Evolutionary conservation across 495 filamentous ascomycete genomes (phyloP).

Genomic region (Lindgomyces ingoldianus): DNA sequence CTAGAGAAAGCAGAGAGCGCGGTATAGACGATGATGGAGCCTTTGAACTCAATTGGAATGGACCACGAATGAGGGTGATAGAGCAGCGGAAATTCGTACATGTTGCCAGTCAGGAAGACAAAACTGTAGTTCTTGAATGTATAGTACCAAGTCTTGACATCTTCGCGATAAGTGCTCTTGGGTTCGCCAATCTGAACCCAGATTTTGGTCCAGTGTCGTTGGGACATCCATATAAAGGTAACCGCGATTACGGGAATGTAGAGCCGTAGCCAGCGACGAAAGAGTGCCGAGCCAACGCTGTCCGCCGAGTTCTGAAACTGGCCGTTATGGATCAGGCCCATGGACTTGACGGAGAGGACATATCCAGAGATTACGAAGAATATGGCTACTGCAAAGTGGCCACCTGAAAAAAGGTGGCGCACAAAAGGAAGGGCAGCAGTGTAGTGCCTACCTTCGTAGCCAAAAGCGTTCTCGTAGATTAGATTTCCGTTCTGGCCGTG

Average conservation of each 20-base stretch:
- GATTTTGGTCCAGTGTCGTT: slow-evolving; percentile 32
- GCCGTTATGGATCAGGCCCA: slow-evolving; percentile 58
- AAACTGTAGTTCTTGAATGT: slow-evolving; percentile 33
- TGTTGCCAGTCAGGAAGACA: slow-evolving; percentile 26
- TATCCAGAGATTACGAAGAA: slow-evolving; percentile 77
- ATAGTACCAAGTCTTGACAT: slow-evolving; percentile 26
- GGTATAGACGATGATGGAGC: slow-evolving; percentile 52
- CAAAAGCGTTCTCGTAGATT: slow-evolving; percentile 53
- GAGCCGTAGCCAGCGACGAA: slow-evolving; percentile 64
- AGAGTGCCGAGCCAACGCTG: slow-evolving; percentile 60
- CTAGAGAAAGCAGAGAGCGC: slow-evolving; percentile 39
- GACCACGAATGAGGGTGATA: slow-evolving; percentile 55
- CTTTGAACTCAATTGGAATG: slow-evolving; percentile 55
- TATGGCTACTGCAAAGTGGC: slow-evolving; percentile 70
- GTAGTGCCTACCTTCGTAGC: slow-evolving; percentile 47
- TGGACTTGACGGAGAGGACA: slow-evolving; percentile 64
- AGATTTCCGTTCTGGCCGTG: slow-evolving; percentile 50
- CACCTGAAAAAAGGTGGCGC: slow-evolving; percentile 60
- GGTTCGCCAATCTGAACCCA: slow-evolving; percentile 26
- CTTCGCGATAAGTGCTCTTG: slow-evolving; percentile 48
- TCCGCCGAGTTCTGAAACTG: slow-evolving; percentile 52
- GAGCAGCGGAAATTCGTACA: slow-evolving; percentile 13
- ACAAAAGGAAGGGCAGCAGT: slow-evolving; percentile 66
- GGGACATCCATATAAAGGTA: slow-evolving; percentile 57
- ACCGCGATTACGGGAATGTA: slow-evolving; percentile 64